Conservation (phyloP, 768 basidiomycete species). For the Boletus bicolor region DNA sequence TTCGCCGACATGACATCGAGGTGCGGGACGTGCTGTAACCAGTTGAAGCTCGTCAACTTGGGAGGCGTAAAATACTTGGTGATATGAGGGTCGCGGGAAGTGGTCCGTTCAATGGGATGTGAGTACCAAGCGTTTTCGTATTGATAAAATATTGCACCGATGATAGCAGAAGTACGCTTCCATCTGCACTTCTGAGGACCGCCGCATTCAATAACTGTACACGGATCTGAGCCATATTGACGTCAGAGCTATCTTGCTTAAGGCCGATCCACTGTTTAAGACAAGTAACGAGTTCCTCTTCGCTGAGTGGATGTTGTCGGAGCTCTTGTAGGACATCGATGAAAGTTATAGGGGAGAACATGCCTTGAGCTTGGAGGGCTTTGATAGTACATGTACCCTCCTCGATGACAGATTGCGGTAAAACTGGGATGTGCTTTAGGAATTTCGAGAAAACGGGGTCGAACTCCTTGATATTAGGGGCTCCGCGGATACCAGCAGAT, state of each 20-base stretch:
- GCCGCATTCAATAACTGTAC: constrained; percentile 68
- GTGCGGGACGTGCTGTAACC: constrained; percentile 65
- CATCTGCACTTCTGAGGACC: constrained; percentile 48
- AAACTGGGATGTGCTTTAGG: constrained; percentile 70
- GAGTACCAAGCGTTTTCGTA: constrained; percentile 47
- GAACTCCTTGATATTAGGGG: constrained; percentile 46
- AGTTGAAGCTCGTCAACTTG: constrained; percentile 62
- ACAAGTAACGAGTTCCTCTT: constrained; percentile 76
- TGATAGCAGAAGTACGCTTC: constrained; percentile 66
- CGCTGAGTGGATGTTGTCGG: constrained; percentile 59
- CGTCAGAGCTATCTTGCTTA: constrained; percentile 33
- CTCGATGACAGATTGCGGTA: constrained; percentile 58
- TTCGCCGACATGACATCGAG: constrained; percentile 40
- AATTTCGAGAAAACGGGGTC: constrained; percentile 70
- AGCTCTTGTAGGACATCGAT: constrained; percentile 82
- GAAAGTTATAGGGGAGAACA: constrained; percentile 75
- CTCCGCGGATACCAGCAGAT: constrained; percentile 9
- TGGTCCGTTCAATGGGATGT: constrained; percentile 38
- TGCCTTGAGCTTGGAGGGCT: constrained; percentile 53
- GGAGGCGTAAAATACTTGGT: constrained; percentile 50
- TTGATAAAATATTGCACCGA: constrained; percentile 72
- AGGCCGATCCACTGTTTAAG: constrained; percentile 79
- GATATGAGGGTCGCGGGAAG: constrained; percentile 12
- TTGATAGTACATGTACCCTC: constrained; percentile 61
- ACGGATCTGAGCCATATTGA: constrained; percentile 45